These are phyloP conservation scores for Blastobotrys persicus DNA, from an alignment of 1,139 yeast species.

Conservation along the genomic window DNA sequence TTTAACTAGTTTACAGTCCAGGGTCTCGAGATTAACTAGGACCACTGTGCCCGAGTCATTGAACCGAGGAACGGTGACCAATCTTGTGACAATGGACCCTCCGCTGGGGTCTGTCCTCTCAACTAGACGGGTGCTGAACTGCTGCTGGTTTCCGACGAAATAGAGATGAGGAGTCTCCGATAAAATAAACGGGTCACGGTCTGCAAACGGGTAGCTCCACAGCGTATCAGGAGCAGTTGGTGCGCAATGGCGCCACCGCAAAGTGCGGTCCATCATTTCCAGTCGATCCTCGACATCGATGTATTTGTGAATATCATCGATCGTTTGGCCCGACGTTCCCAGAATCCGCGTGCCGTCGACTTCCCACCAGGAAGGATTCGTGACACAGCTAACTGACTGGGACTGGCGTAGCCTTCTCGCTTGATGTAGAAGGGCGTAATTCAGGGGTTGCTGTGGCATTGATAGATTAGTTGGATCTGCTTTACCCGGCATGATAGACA, in stretches of 20 bases:
- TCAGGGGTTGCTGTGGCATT: conserved; percentile 88
- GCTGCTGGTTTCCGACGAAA: conserved; percentile 79
- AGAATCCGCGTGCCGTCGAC: conserved; percentile 55
- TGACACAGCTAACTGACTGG: conserved; percentile 37
- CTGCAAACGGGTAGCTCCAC: conserved; percentile 76
- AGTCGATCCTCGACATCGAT: conserved; percentile 40
- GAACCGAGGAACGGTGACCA: conserved; percentile 74
- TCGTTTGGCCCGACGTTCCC: conserved; percentile 82
- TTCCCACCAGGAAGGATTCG: conserved; percentile 77
- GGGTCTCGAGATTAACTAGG: conserved; percentile 56
- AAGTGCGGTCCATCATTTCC: conserved; percentile 62
- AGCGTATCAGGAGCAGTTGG: conserved; percentile 98
- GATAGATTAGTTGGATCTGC: conserved; percentile 80
- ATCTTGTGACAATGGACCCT: conserved; percentile 40
- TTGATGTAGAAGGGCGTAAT: conserved; percentile 64
- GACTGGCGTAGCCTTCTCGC: conserved; percentile 28
- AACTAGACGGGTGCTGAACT: conserved; percentile 46
- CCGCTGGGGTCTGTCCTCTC: conserved; percentile 39
- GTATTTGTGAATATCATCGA: conserved; percentile 73
- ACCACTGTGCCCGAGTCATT: conserved; percentile 64
- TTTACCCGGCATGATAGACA: conserved; percentile 80
- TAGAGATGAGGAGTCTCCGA: conserved; percentile 80
- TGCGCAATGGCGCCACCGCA: conserved; percentile 81
- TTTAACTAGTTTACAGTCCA: conserved; percentile 36
- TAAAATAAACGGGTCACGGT: conserved; percentile 77